phyloP scores from a whole-genome alignment of 1,284 basidiomycete species.

The Phenoliferia sp. region DNA sequence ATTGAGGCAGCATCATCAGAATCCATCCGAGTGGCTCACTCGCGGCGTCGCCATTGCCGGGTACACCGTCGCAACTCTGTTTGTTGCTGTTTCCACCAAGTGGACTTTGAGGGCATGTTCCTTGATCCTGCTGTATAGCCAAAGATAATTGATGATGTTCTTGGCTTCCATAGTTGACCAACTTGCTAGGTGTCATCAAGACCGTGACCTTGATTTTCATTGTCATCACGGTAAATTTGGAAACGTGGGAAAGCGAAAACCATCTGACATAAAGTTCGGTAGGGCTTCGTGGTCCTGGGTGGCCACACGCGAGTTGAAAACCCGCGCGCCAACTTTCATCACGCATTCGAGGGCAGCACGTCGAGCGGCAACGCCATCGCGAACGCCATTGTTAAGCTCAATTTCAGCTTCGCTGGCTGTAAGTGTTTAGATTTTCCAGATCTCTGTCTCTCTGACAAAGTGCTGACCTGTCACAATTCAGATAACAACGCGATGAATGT shows the following conservation, averaged over 20 bases:
- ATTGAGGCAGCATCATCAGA: background rate
- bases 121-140: no score
- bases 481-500: slow-evolving; percentile 51
- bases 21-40: slow-evolving; percentile 26
- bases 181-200: slow-evolving; percentile 38
- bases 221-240: slow-evolving; percentile 41
- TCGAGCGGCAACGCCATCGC: slow-evolving; percentile 48
- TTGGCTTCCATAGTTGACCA: slow-evolving; percentile 39
- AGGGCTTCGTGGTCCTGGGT: slow-evolving; percentile 50
- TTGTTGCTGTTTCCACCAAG: background rate
- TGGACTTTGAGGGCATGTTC: background rate
- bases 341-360: slow-evolving; percentile 50
- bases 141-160: no score
- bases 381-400: slow-evolving; percentile 50
- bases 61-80: slow-evolving; percentile 9
- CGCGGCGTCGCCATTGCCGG: slow-evolving; percentile 24
- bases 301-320: slow-evolving; percentile 46
- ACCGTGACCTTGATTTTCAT: slow-evolving; percentile 42
- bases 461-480: slow-evolving; percentile 40
- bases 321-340: slow-evolving; percentile 51
- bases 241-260: background rate
- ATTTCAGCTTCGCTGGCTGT: slow-evolving; percentile 45
- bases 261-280: background rate
- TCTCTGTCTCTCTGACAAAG: background rate
- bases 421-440: background rate